Evolutionary conservation across 805 yeast genomes (phyloP).

Genomic region (Debaryomyces maramus): DNA sequence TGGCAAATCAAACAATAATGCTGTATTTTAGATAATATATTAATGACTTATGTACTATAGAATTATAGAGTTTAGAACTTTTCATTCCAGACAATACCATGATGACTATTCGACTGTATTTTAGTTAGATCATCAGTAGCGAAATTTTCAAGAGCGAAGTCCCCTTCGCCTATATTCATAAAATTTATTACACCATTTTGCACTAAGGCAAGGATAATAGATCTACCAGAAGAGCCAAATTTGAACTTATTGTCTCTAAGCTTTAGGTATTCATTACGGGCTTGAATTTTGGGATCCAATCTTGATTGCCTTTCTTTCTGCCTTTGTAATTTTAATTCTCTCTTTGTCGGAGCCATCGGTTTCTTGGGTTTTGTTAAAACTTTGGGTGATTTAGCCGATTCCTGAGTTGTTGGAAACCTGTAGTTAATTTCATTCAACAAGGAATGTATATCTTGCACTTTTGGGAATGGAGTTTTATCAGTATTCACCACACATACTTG

Average conservation of each 20-base stretch:
- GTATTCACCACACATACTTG: slow-evolving; percentile 62
- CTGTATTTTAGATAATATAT: too few relatives aligned
- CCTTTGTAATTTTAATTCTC: slow-evolving; percentile 22
- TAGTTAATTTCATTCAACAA: slow-evolving; percentile 22
- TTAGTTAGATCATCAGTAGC: slow-evolving; percentile 15
- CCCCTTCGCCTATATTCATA: slow-evolving; percentile 50
- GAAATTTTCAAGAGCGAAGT: slow-evolving; percentile 36
- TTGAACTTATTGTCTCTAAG: slow-evolving; percentile 45
- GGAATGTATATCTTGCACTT: slow-evolving; percentile 38
- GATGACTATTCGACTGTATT: slow-evolving; percentile 15
- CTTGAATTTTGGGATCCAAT: slow-evolving; percentile 23
- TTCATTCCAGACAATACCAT: slow-evolving; percentile 16
- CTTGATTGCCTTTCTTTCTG: slow-evolving; percentile 28
- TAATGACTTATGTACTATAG: too few relatives aligned
- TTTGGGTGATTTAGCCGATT: slow-evolving; percentile 1
- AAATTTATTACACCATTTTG: slow-evolving; percentile 77
- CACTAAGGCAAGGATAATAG: slow-evolving; percentile 64
- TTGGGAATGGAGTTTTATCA: slow-evolving; percentile 46
- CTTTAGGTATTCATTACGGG: slow-evolving; percentile 27
- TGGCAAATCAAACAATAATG: not conserved
- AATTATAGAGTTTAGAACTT: not conserved
- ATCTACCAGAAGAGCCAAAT: slow-evolving; percentile 47
- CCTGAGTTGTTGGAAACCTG: slow-evolving; percentile 3
- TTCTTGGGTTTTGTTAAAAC: slow-evolving; percentile 15
- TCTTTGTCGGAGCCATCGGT: slow-evolving; percentile 22